Base-by-base conservation (phyloP, 2,329 filamentous ascomycete genomes). In the Leptographium procerum region DNA sequence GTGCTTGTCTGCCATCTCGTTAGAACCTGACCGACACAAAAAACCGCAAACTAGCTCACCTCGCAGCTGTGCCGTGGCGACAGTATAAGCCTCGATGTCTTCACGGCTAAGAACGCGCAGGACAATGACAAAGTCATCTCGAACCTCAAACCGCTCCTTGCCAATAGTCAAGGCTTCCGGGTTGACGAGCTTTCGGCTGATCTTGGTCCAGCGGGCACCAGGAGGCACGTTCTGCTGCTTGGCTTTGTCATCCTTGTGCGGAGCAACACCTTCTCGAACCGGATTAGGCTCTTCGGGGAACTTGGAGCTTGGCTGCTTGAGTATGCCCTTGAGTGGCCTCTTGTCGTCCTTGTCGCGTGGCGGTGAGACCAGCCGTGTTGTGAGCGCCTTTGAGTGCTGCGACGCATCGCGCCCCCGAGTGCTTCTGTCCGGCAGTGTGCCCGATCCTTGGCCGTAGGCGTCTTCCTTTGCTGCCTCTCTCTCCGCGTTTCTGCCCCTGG, bases 41-140 rank as follows among this genome's bases (percentile, higher is more conserved):
- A n/a, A n/a, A n/a, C n/a, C n/a, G n/a, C n/a, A n/a, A n/a, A 22
- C 4, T 3, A 62, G 70, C 80, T 67, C 76, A 89, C 87, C 88
- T 82, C 91, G 82, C 61, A 96, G 82, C 67, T 89, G 83, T 63
- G 86, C 84, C 11, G 92, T 96, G 54, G 86, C 87, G 62, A 85
- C 81, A 14, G 91, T 90, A 68, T 95, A 91, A 36, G 84, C 85
- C 71, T 95, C 87, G 58, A 97, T 95, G 67, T 97, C 91, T 64
- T 95, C 89, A 71, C 88, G 89, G 53, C 84, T 88, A 68, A 97
- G 71, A 9, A 96, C 92, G 58, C 91, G 80, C 58, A 97, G 77
- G 2, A 96, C 91, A 69, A 96, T 96, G 60, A 97, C 91, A 70
- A 91, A 95, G 67, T 96, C 91, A 60, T 91, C 83, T n/a, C 91